Conservation (phyloP, 257 asterid species). For the Petunia secreta region DNA sequence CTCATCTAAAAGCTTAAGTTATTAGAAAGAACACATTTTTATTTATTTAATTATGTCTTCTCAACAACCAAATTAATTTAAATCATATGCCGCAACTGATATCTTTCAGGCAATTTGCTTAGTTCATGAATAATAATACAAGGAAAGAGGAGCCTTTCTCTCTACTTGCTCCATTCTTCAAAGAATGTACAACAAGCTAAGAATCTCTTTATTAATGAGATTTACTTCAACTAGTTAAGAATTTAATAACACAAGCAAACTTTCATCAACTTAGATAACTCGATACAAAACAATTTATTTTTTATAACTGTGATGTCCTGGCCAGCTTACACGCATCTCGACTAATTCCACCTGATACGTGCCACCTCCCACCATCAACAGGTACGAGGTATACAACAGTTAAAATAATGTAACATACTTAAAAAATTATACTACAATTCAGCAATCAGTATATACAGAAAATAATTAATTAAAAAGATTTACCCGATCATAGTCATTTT, state of each 20-base stretch:
- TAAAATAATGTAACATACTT: neutral
- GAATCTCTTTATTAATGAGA: neutral
- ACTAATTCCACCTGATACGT: too few relatives aligned
- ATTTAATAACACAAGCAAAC: constrained; percentile 6
- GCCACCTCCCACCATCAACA: too few relatives aligned
- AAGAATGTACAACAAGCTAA: neutral
- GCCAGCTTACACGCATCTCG: too few relatives aligned
- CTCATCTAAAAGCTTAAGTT: too few relatives aligned
- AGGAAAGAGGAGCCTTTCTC: neutral
- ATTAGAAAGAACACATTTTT: too few relatives aligned
- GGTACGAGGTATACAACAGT: constrained; percentile 2
- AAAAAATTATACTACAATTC: neutral
- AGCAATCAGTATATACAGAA: neutral
- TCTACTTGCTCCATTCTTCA: neutral
- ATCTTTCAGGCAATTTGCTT: neutral
- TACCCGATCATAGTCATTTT: constrained; percentile 98
- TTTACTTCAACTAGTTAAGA: constrained; percentile 2
- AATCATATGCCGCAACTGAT: neutral
- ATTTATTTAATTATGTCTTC: too few relatives aligned
- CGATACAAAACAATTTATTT: too few relatives aligned
- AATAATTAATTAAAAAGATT: neutral
- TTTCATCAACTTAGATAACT: neutral
- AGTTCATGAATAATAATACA: neutral
- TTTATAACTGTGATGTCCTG: too few relatives aligned
- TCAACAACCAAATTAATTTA: constrained; percentile 1